phyloP scores from a whole-genome alignment of 1,284 basidiomycete genomes.

The Cutaneotrichosporon cavernicola region DNA sequence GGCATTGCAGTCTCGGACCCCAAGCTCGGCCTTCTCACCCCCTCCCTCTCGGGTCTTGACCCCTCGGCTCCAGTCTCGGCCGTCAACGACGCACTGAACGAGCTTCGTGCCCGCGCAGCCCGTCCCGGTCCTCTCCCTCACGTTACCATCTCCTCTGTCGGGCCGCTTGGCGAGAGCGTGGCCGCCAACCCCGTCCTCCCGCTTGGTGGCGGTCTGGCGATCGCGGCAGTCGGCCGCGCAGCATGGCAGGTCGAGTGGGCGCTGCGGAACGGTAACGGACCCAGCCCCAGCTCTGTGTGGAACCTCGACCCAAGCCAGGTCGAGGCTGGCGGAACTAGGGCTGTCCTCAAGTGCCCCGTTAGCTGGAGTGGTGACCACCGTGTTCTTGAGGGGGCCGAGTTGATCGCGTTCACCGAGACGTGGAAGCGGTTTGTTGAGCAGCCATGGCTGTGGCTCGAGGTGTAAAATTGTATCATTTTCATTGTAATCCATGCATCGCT shows the following conservation, averaged over 20 bases:
- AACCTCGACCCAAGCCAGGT: conserved; percentile 56
- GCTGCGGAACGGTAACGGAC: conserved; percentile 18
- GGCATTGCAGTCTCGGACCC: conserved; percentile 60
- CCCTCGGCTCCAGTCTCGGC: conserved; percentile 65
- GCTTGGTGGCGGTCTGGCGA: conserved; percentile 83
- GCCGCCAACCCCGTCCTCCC: conserved; percentile 76
- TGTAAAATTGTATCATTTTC: conserved; percentile 14
- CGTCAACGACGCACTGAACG: conserved; percentile 54
- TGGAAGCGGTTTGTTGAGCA: conserved; percentile 83
- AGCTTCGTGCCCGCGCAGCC: conserved; percentile 61
- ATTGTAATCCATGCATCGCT: conserved; percentile 6
- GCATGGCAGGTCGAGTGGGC: conserved; percentile 59
- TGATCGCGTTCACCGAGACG: conserved; percentile 83
- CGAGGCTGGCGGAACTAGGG: conserved; percentile 54
- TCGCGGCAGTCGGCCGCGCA: conserved; percentile 83
- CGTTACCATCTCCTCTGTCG: conserved; percentile 82
- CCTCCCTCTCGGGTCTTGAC: conserved; percentile 68
- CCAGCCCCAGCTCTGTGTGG: conserved; percentile 59
- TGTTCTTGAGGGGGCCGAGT: conserved; percentile 80
- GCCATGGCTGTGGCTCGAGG: conserved; percentile 61
- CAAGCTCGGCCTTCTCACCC: conserved; percentile 76
- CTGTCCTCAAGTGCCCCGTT: conserved; percentile 68
- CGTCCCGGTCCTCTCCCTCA: conserved; percentile 67
- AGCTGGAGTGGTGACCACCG: conserved; percentile 90
- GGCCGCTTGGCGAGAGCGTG: conserved; percentile 71